phyloP scores from a whole-genome alignment of 805 yeast genomes.

The Yamadazyma insecticola region DNA sequence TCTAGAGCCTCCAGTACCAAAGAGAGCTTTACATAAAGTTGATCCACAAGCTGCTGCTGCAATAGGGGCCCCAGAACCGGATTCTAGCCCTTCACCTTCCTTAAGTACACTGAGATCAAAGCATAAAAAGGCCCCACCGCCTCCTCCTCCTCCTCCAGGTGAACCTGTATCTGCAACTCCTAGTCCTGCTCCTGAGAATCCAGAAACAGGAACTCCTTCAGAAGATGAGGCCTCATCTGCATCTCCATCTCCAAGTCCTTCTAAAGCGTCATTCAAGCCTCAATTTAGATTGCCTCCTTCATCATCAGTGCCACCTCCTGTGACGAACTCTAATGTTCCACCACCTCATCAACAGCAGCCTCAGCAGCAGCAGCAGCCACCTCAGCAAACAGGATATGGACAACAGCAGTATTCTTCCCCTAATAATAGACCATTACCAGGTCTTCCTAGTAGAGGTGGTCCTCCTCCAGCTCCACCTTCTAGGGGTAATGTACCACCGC shows the following conservation, averaged over 20 bases:
- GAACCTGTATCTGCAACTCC: slow-evolving; percentile 13
- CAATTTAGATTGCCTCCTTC: slow-evolving; percentile 36
- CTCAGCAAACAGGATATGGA: too few species aligned
- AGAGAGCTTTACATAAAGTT: slow-evolving; percentile 39
- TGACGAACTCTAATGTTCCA: slow-evolving; percentile 14
- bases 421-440: slow-evolving; percentile 2
- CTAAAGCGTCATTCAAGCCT: slow-evolving; percentile 2
- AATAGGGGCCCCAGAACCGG: slow-evolving; percentile 14
- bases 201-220: slow-evolving; percentile 6
- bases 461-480: slow-evolving; percentile 22
- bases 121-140: slow-evolving; percentile 34
- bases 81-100: slow-evolving; percentile 10
- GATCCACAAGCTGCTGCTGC: slow-evolving; percentile 1
- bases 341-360: slow-evolving; percentile 11
- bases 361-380: slow-evolving; percentile 1
- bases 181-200: slow-evolving; percentile 2
- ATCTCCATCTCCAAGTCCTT: slow-evolving; percentile 11
- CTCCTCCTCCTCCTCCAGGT: slow-evolving; percentile 33
- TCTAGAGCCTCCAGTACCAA: slow-evolving; percentile 78
- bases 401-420: slow-evolving; percentile 4
- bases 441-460: slow-evolving; percentile 7
- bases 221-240: slow-evolving; percentile 12
- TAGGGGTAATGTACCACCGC: slow-evolving; percentile 7
- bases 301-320: slow-evolving; percentile 26
- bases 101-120: slow-evolving; percentile 11